Evolutionary conservation across 768 basidiomycete genomes (phyloP), one percentile per base, ranked within the genome.

Genomic region (Flagelloscypha sp.): DNA sequence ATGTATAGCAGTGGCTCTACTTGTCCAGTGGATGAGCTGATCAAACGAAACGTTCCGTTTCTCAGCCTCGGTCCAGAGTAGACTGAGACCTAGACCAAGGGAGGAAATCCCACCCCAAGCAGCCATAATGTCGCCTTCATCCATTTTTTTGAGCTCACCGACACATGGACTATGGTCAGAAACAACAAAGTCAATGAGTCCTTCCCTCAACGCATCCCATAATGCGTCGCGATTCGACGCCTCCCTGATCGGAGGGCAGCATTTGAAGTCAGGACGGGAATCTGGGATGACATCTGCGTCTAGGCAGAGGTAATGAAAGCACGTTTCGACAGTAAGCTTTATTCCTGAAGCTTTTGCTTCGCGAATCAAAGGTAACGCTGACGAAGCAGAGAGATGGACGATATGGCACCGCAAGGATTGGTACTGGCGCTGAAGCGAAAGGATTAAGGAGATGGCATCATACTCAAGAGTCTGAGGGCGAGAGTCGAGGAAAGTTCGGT

Each of bases 41-140:
- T 62, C 57, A 27, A 93, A 63, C 0, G 61, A 59, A 2, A 84
- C 57, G 8, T 74, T 76, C 32, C 73, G 62, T 48, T 69, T 76
- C 28, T 55, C 56, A 3, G 73, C 78, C 56, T 95, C 89, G 1
- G 89, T 93, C 87, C 87, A 94, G 27, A 98, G 50, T 33, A 95
- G 58, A 52, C 84, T 84, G 30, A 97, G 56, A 0, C 94, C 95
- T 12, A 98, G 65, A 3, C 94, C 94, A 16, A 99, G 69, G 4
- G 86, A 81, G 42, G 83, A 84, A 44, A 99, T 87, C 0, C 94
- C 94, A 27, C 94, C 94, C 94, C 94, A 97, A 0, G 93, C 87
- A 15, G 63, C 56, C 81, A 95, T 85, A 42, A 97, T 68, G 49
- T 92, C 72, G 1, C 90, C 86, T 27, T 72, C 69, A 19, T 80